Conservation (phyloP, 768 basidiomycete species). For the Gymnopilus junonius region DNA sequence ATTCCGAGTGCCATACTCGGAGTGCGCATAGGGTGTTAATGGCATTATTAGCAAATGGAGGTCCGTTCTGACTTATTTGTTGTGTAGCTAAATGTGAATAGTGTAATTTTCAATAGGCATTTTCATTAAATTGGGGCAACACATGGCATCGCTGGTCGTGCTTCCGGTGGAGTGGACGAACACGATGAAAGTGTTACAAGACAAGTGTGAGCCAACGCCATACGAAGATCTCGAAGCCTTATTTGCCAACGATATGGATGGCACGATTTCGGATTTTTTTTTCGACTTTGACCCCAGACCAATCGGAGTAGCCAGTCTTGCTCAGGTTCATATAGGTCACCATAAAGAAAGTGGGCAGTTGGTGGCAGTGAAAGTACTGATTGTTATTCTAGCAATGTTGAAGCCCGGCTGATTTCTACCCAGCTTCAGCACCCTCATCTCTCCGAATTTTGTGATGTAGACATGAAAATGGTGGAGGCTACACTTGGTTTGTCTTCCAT, state of each 20-base stretch:
- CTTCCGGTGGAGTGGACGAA: conserved; percentile 58
- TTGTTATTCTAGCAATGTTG: neutral
- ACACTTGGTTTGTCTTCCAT: conserved; percentile 54
- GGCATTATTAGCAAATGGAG: conserved; percentile 90
- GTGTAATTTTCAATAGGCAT: conserved; percentile 51
- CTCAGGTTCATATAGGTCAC: conserved; percentile 90
- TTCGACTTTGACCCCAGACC: conserved; percentile 85
- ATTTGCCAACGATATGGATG: conserved; percentile 80
- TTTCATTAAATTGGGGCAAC: conserved; percentile 91
- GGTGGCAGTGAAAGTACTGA: conserved; percentile 84
- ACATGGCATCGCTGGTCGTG: conserved; percentile 69
- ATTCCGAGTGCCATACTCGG: conserved; percentile 81
- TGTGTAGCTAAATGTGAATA: neutral
- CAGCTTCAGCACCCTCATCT: conserved; percentile 91
- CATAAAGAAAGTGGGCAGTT: conserved; percentile 70
- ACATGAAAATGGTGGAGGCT: conserved; percentile 84
- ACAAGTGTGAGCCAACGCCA: conserved; percentile 90
- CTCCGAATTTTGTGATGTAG: conserved; percentile 89
- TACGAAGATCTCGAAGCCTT: conserved; percentile 77
- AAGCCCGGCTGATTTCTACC: conserved; percentile 5
- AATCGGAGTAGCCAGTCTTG: conserved; percentile 94
- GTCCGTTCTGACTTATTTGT: conserved; percentile 39
- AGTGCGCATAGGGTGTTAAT: conserved; percentile 80
- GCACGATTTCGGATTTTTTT: conserved; percentile 74
- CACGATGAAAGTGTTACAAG: conserved; percentile 70